These are phyloP conservation scores for Eucalyptus cloeziana DNA, from an alignment of 345 rosid genomes.

Conservation along the genomic window DNA sequence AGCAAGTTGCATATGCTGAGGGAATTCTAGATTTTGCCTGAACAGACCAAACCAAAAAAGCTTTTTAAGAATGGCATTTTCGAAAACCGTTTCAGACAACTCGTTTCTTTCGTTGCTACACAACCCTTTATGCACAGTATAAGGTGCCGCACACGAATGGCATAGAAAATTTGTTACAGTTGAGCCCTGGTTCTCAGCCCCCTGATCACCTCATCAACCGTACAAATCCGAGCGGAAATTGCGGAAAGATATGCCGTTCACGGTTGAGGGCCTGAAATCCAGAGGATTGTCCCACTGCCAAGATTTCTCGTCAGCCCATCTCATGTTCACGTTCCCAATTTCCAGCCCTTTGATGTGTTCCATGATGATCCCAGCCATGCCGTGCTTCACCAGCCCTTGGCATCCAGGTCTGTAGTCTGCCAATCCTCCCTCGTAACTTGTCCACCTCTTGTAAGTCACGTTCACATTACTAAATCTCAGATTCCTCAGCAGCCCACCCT, in stretches of 20 bases:
- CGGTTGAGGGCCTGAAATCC: constrained; percentile 77
- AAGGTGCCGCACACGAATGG: neutral
- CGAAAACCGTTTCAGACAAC: neutral
- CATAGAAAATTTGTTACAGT: neutral
- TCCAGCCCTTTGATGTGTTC: constrained; percentile 73
- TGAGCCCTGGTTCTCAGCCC: neutral
- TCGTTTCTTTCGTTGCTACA: neutral
- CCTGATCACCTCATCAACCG: neutral
- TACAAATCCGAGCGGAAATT: constrained; percentile 54
- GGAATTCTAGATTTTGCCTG: neutral
- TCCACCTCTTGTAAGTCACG: constrained; percentile 59
- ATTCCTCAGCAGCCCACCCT: constrained; percentile 44
- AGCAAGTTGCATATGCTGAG: neutral
- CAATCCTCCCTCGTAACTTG: constrained; percentile 45
- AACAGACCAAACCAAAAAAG: neutral
- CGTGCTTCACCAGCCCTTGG: constrained; percentile 64
- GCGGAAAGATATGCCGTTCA: constrained; percentile 45
- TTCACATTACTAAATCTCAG: constrained; percentile 61
- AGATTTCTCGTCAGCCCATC: constrained; percentile 34
- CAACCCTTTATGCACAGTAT: neutral
- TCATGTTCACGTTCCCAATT: constrained; percentile 62
- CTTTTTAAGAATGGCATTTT: neutral
- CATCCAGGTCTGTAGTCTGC: constrained; percentile 91
- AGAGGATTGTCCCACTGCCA: constrained; percentile 62
- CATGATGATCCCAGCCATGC: constrained; percentile 79